Percentiles rank a stretch among this genome's conserved stretches.
Evolutionary conservation across 768 basidiomycete species (phyloP).

Genomic region (Kwoniella sp.): DNA sequence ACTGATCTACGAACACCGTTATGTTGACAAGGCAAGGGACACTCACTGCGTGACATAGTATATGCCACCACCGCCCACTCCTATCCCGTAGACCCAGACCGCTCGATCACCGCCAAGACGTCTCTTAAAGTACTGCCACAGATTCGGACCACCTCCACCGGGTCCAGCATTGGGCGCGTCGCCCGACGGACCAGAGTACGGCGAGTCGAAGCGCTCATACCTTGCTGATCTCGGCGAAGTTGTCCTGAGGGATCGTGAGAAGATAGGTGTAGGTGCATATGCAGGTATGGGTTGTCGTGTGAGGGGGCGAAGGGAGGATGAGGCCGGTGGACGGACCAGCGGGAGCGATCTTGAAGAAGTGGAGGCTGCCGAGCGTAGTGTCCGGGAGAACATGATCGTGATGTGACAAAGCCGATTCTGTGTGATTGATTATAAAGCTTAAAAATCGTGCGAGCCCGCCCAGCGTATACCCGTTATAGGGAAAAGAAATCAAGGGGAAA

Average conservation of each 20-base stretch:
- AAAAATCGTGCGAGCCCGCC: too few relatives aligned
- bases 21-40: background rate
- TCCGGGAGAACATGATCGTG: slow-evolving; percentile 6
- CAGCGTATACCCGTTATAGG: too few relatives aligned
- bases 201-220: slow-evolving; percentile 45
- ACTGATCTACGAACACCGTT: background rate
- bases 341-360: slow-evolving; percentile 2
- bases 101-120: slow-evolving; percentile 51
- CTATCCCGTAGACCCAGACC: slow-evolving; percentile 46
- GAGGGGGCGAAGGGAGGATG: background rate
- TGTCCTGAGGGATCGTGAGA: slow-evolving; percentile 3
- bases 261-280: background rate
- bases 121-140: slow-evolving; percentile 34
- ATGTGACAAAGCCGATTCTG: too few relatives aligned
- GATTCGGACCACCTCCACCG: slow-evolving; percentile 21
- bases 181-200: slow-evolving; percentile 7
- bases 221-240: slow-evolving; percentile 17
- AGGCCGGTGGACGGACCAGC: background rate
- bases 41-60: slow-evolving; percentile 54
- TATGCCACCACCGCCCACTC: slow-evolving; percentile 39
- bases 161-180: slow-evolving; percentile 21
- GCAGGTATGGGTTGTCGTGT: slow-evolving; percentile 7
- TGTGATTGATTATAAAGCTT: too few relatives aligned
- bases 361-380: background rate
- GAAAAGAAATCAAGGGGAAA: too few relatives aligned